Evolutionary conservation across 2,329 filamentous ascomycete species (phyloP), one percentile per base, ranked within the genome.

Genomic region (Botrytis byssoidea): DNA sequence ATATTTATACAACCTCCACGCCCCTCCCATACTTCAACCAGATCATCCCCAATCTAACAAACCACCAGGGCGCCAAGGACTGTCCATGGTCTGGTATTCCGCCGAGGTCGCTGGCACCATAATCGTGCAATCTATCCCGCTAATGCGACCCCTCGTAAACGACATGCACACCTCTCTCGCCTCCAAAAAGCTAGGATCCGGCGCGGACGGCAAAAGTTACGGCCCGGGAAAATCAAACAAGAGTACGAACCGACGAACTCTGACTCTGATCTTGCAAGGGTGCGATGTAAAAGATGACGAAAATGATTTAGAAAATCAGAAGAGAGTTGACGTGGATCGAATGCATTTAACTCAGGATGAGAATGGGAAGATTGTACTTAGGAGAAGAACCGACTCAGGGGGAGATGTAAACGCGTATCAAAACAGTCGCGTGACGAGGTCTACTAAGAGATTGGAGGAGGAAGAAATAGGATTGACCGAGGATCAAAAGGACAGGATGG

Each of bases 91-190:
- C 72, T 80, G 81, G 80, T 84, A 86, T 79, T 86, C 85, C 0
- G 86, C 85, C 25, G 86, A 88, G 79, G 82, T 87, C 71, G 83
- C 85, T 14, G 86, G 86, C 71, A 88, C 86, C 40, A 86, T 88
- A 75, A 87, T 88, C 61, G 86, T 87, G 6, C 86, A 87, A 76
- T 88, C 85, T 74, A 84, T 88, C 4, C 86, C 86, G 3, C 84
- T 88, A 25, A 77, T 88, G 12, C 83, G 86, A 16, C 85, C 86
- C 0, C 82, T 88, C 32, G 75, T 88, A 59, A 81, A 82, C 61
- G 83, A 85, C 46, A 79, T 84, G 14, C 81, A 82, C 73, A 82
- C 81, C 1, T 82, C 83, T 0, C 73, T 85, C 42, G 82, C 81
- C 4, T 83, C 82, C 3, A 29, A 16, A 32, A 69, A 59, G 40